Percentiles rank a stretch among this genome's conserved stretches.
Evolutionary conservation across 805 yeast species (phyloP).

Genomic region (Lachancea waltii): DNA sequence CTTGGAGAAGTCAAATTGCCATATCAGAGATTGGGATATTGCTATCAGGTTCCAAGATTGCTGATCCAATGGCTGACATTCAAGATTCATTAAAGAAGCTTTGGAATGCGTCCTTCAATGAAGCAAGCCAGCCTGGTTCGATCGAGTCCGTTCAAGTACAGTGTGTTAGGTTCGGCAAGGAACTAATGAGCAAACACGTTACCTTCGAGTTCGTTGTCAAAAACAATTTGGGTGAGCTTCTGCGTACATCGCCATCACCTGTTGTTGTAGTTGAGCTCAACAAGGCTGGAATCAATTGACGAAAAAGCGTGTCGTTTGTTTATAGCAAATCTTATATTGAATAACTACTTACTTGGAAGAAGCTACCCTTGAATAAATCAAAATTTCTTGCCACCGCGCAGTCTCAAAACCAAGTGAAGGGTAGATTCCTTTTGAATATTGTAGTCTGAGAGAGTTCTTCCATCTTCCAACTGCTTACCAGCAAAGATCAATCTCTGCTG

Average conservation of each 20-base stretch:
- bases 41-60: constrained; percentile 11
- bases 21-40: constrained; percentile 37
- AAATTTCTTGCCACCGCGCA: constrained; percentile 55
- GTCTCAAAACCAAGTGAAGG: constrained; percentile 61
- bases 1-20: constrained; percentile 58
- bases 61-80: background rate
- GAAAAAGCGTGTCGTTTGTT: too few species aligned
- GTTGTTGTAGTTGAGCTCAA: constrained; percentile 36
- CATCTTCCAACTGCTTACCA: constrained; percentile 67
- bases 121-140: constrained; percentile 35
- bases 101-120: constrained; percentile 24
- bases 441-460: constrained; percentile 65
- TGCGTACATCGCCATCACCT: constrained; percentile 39
- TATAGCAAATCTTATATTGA: too few species aligned
- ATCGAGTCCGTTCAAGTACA: constrained; percentile 58
- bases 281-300: constrained; percentile 2
- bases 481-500: constrained; percentile 75
- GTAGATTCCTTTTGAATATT: constrained; percentile 70
- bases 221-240: constrained; percentile 22
- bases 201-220: constrained; percentile 16
- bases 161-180: constrained; percentile 35
- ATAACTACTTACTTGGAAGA: too few species aligned
- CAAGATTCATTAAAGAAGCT: constrained; percentile 8
- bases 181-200: constrained; percentile 14
- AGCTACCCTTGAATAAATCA: too few species aligned